Conservation (phyloP, 192 early-diverging fungal genomes). For the Radiomyces spectabilis region DNA sequence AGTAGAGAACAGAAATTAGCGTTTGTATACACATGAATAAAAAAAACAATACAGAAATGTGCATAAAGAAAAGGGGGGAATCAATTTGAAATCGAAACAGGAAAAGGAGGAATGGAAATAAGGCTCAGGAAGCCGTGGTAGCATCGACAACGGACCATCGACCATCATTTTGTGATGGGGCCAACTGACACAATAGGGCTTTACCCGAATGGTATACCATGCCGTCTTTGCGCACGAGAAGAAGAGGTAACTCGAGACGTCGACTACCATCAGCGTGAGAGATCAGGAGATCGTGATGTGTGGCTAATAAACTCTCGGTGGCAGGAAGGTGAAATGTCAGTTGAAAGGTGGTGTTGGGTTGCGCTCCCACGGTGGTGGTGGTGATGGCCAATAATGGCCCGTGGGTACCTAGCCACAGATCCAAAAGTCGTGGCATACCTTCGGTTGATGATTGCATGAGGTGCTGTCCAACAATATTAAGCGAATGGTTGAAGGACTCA, state of each 20-base stretch:
- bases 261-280: slow-evolving; percentile 3
- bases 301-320: slow-evolving; percentile 16
- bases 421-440: neutral
- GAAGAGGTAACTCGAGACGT: slow-evolving; percentile 14
- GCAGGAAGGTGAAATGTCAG: slow-evolving; percentile 5
- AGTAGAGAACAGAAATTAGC: no score
- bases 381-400: neutral
- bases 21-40: no score
- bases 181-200: slow-evolving; percentile 8
- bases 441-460: slow-evolving; percentile 4
- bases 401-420: slow-evolving; percentile 33
- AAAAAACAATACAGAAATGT: no score
- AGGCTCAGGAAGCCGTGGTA: neutral
- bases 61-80: neutral
- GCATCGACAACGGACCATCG: slow-evolving; percentile 9
- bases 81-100: neutral
- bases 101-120: neutral
- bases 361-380: neutral
- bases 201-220: slow-evolving; percentile 22
- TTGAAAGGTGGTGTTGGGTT: neutral
- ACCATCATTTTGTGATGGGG: slow-evolving; percentile 2
- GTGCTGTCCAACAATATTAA: slow-evolving; percentile 16
- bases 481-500: slow-evolving; percentile 26
- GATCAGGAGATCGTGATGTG: slow-evolving; percentile 15
- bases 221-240: slow-evolving; percentile 18